Conservation (phyloP, 2,329 filamentous ascomycete species). For the Pseudocercospora fuligena region DNA sequence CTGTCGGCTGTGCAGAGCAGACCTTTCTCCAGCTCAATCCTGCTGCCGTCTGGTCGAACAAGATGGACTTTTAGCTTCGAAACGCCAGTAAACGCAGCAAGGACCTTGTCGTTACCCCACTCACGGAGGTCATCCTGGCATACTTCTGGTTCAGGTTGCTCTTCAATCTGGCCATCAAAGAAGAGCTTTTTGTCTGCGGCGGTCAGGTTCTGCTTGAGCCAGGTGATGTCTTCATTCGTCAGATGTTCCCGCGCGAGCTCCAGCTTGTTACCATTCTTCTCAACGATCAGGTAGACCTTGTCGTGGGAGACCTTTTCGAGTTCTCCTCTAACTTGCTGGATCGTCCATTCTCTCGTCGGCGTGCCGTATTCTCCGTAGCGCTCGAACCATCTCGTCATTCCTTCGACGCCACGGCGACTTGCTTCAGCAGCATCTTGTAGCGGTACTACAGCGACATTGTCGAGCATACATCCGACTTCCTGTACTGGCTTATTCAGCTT, state of each 20-base stretch:
- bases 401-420: conserved; percentile 20
- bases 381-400: conserved; percentile 23
- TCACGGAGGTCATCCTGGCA: background rate
- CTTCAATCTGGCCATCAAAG: background rate
- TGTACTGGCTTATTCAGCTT: conserved; percentile 26
- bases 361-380: conserved; percentile 11
- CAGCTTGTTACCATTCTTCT: conserved; percentile 3
- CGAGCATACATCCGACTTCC: conserved; percentile 29
- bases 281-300: background rate
- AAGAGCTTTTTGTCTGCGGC: background rate
- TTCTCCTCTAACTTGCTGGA: conserved; percentile 8
- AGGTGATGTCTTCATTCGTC: background rate
- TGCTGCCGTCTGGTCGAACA: conserved; percentile 12
- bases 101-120: background rate
- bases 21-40: conserved; percentile 8
- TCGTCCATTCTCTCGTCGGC: conserved; percentile 16
- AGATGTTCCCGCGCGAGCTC: background rate
- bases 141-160: background rate
- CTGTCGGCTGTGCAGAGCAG: conserved; percentile 9
- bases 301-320: background rate
- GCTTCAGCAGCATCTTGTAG: conserved; percentile 27
- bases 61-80: conserved; percentile 12
- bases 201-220: conserved; percentile 9
- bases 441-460: conserved; percentile 25
- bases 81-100: background rate